Evolutionary conservation across 129 eudicot genomes (phyloP).

Genomic region (Tagetes patula): DNA sequence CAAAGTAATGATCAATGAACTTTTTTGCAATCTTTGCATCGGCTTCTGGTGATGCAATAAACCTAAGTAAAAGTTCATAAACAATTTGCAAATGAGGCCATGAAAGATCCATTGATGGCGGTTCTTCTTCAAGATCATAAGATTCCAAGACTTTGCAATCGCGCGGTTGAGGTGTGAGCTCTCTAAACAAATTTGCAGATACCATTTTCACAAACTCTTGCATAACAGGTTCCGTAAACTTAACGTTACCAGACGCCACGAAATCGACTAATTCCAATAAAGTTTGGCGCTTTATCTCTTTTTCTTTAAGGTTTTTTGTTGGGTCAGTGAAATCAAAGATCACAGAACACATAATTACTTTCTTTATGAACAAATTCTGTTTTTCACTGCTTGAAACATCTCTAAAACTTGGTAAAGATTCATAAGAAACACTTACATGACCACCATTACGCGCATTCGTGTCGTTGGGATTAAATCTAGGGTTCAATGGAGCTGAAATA

Average conservation of each 20-base stretch:
- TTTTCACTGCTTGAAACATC: slow-evolving; percentile 78
- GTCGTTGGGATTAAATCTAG: slow-evolving; percentile 35
- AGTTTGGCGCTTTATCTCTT: slow-evolving; percentile 84
- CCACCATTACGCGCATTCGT: slow-evolving; percentile 38
- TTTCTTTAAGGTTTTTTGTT: slow-evolving; percentile 67
- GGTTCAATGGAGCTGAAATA: slow-evolving; percentile 43
- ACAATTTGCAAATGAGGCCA: slow-evolving; percentile 95
- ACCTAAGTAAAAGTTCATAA: slow-evolving; percentile 72
- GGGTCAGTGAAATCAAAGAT: slow-evolving; percentile 74
- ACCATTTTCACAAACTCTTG: slow-evolving; percentile 85
- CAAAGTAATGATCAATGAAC: slow-evolving; percentile 69
- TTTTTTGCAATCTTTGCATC: slow-evolving; percentile 70
- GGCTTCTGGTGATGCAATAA: slow-evolving; percentile 74
- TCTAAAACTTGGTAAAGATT: slow-evolving; percentile 73
- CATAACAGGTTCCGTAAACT: slow-evolving; percentile 57
- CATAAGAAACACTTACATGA: slow-evolving; percentile 46
- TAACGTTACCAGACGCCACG: slow-evolving; percentile 57
- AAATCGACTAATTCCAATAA: slow-evolving; percentile 76
- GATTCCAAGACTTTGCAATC: slow-evolving; percentile 60
- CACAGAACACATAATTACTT: slow-evolving; percentile 66
- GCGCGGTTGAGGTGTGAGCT: slow-evolving; percentile 63
- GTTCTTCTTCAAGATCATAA: slow-evolving; percentile 81
- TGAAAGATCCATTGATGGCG: slow-evolving; percentile 80
- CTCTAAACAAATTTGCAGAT: slow-evolving; percentile 65
- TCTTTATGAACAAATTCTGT: slow-evolving; percentile 60